Evolutionary conservation across 345 rosid species (phyloP).

Genomic region (Eucalyptus brandiana): DNA sequence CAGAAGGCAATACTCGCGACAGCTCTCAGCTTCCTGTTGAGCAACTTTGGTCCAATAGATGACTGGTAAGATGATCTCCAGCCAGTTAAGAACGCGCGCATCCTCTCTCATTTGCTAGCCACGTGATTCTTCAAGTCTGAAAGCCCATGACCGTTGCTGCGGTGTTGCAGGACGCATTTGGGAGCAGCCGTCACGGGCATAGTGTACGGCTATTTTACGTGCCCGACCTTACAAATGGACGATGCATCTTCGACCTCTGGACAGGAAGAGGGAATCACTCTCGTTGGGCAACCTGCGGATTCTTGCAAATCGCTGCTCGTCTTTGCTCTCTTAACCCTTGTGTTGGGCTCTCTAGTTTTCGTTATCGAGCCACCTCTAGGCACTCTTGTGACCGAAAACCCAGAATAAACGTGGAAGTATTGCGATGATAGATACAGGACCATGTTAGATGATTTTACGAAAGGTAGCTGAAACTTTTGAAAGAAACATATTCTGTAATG

Average conservation of each 20-base stretch:
- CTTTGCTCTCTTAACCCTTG: slow-evolving; percentile 27
- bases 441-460: neutral
- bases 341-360: slow-evolving; percentile 31
- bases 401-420: neutral
- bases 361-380: slow-evolving; percentile 44
- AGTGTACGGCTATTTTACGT: slow-evolving; percentile 47
- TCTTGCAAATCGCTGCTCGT: slow-evolving; percentile 54
- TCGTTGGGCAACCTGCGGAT: slow-evolving; percentile 21
- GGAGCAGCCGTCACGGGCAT: slow-evolving; percentile 65
- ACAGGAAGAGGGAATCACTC: slow-evolving; percentile 42
- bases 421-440: neutral
- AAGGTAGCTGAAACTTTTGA: neutral
- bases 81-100: neutral
- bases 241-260: slow-evolving; percentile 31
- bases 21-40: slow-evolving; percentile 54
- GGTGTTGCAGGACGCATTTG: slow-evolving; percentile 52
- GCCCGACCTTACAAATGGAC: slow-evolving; percentile 49
- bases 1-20: slow-evolving; percentile 63
- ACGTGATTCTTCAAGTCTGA: neutral
- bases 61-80: slow-evolving; percentile 40
- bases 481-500: neutral
- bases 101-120: neutral
- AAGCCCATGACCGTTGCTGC: neutral
- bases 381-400: slow-evolving; percentile 13
- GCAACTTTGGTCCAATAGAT: slow-evolving; percentile 73